These are phyloP conservation scores for Beauveria medogensis DNA, from an alignment of 2,329 filamentous ascomycete species.

Conservation along the genomic window DNA sequence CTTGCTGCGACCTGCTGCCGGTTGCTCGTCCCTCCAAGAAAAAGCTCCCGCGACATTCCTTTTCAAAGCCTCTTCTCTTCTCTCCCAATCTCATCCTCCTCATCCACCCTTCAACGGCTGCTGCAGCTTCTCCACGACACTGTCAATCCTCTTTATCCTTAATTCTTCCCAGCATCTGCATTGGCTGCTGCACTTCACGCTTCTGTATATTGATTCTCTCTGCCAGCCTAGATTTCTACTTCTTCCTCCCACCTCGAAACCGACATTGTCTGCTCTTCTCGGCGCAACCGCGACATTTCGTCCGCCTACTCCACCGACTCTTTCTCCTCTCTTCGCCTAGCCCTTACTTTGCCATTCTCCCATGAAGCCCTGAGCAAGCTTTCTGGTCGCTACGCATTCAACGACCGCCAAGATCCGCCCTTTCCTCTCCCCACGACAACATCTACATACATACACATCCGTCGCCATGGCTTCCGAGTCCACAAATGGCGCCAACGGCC, in stretches of 20 bases:
- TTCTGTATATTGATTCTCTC: conserved; percentile 5
- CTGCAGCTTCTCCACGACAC: neutral
- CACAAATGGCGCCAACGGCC: conserved; percentile 45
- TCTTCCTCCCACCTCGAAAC: neutral
- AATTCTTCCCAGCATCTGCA: neutral
- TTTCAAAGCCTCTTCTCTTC: neutral
- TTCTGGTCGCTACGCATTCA: conserved; percentile 1
- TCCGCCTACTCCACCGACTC: conserved; percentile 9
- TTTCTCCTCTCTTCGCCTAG: conserved; percentile 16
- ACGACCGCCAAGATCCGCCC: neutral
- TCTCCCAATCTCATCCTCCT: neutral
- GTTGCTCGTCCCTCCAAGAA: neutral
- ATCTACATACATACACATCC: conserved; percentile 19
- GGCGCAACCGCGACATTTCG: neutral
- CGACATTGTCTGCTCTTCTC: neutral
- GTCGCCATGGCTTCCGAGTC: conserved; percentile 40
- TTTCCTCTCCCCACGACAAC: conserved; percentile 1
- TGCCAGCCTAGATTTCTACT: conserved; percentile 1
- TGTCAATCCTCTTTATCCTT: conserved; percentile 6
- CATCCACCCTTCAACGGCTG: neutral
- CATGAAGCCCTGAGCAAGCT: conserved; percentile 9
- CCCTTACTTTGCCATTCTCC: neutral
- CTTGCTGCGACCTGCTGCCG: too few species aligned
- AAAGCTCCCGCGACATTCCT: neutral
- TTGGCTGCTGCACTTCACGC: neutral